Base-by-base conservation (phyloP, 164 flowering plant species). In the Protea cynaroides region DNA sequence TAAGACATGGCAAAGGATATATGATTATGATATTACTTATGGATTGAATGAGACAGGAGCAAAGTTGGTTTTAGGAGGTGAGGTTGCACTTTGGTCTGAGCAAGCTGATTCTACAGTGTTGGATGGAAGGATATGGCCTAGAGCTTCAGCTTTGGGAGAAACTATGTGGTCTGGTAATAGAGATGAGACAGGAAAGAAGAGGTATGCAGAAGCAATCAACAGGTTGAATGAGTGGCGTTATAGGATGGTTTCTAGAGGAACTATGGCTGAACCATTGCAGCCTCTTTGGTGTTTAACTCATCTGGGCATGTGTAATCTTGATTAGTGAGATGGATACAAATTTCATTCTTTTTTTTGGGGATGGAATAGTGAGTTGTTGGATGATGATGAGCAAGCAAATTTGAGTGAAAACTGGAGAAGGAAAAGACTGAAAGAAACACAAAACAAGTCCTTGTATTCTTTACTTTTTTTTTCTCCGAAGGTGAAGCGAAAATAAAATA, bases 1-100 rank as follows among this genome's bases (percentile, higher is more conserved):
- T 65, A 88, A 93, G 73, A 90, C 96, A 49, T 93, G 98, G 98
- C 88, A 89, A 64, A 80, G 77, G n/a, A 74, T 93, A 19, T 93
- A 93, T 61, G 84, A 88, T 53, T 89, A 93, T 59, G 97, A 93
- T 38, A 89, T 93, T 59, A 80, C 93, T 0, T 67, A 87, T 29
- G 91, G 92, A 25, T 63, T 93, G 72, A 87, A 24, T 2, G 77
- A 76, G 63, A 80, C 70, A 38, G 88, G 90, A 67, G 80, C 87
- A 0, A 72, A 72, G 72, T 44, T 90, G 72, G 96, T 93, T 40
- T 22, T 93, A 4, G 98, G 98, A 10, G 97, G 96, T 8, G 98
- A 93, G 75, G 98, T 90, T 63, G 97, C 94, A 14, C 69, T 93
- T 61, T 93, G 97, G 98, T 88, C 97, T 0, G 98, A 90, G 74